Conservation (phyloP, 2,329 filamentous ascomycete genomes). For the Colletotrichum sp. region DNA sequence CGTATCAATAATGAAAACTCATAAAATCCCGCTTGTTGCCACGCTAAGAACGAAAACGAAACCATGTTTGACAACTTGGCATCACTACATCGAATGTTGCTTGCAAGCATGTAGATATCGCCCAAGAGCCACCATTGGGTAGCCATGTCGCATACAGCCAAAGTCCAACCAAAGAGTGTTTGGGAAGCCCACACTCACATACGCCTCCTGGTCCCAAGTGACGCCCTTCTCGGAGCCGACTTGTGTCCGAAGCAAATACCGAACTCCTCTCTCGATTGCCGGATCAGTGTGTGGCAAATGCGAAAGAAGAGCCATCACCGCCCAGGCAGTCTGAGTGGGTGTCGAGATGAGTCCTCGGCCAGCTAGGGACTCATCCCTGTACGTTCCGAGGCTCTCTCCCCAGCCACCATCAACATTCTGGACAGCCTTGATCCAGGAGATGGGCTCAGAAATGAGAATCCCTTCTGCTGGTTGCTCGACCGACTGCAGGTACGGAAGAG, state of each 20-base stretch:
- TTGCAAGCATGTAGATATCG: constrained; percentile 1
- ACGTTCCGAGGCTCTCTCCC: background rate
- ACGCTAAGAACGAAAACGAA: background rate
- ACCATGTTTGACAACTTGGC: background rate
- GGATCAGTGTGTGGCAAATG: background rate
- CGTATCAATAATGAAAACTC: background rate
- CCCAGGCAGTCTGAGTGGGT: background rate
- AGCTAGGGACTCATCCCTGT: background rate
- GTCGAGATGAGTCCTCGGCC: background rate
- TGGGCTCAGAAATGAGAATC: background rate
- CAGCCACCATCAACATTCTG: constrained; percentile 1
- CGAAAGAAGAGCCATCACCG: background rate
- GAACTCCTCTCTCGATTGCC: background rate
- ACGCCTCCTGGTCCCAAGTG: background rate
- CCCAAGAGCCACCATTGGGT: background rate
- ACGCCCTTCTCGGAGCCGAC: background rate
- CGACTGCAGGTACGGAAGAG: background rate
- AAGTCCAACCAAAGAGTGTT: constrained; percentile 6
- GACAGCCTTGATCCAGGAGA: background rate
- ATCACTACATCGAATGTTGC: background rate
- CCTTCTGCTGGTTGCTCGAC: background rate
- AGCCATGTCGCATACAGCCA: background rate
- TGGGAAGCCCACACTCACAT: background rate
- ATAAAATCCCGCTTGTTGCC: background rate
- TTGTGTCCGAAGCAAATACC: background rate